Conservation (phyloP, 106 monocot species). For the Alisma plantagoaquatica region DNA sequence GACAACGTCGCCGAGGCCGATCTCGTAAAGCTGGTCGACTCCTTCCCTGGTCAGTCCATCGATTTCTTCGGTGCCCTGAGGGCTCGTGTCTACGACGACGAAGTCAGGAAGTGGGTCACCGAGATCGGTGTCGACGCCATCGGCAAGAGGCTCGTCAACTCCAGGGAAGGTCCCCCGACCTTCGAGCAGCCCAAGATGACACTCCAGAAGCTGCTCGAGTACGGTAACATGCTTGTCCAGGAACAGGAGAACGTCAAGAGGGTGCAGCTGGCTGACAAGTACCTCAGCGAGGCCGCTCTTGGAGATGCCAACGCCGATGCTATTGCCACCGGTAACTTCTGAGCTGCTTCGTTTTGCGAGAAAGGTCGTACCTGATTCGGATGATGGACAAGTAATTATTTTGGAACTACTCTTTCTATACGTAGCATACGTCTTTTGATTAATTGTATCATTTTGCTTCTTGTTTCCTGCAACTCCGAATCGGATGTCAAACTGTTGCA, state of each 20-base stretch:
- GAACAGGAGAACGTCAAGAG: slow-evolving; percentile 99
- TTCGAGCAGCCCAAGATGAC: slow-evolving; percentile 90
- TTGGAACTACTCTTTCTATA: too few relatives aligned
- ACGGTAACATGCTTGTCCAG: slow-evolving; percentile 83
- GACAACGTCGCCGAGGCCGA: slow-evolving; percentile 52
- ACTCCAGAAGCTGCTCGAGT: slow-evolving; percentile 73
- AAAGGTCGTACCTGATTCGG: too few relatives aligned
- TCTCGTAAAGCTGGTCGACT: slow-evolving; percentile 70
- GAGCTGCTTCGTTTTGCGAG: too few relatives aligned
- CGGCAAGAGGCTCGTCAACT: slow-evolving; percentile 85
- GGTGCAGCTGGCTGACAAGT: slow-evolving; percentile 93
- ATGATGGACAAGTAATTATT: too few relatives aligned
- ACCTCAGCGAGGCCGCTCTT: slow-evolving; percentile 82
- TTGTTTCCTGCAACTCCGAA: too few relatives aligned
- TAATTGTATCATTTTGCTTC: too few relatives aligned
- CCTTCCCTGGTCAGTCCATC: slow-evolving; percentile 94
- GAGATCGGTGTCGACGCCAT: slow-evolving; percentile 49
- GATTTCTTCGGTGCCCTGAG: slow-evolving; percentile 96
- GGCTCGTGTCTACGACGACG: slow-evolving; percentile 86
- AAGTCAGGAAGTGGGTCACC: slow-evolving; percentile 80
- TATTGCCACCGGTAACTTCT: slow-evolving; percentile 58
- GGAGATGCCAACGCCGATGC: slow-evolving; percentile 80
- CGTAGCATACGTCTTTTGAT: too few relatives aligned
- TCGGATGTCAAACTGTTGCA: too few relatives aligned
- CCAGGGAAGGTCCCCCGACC: slow-evolving; percentile 53